These are phyloP conservation scores for Trametes meyenii DNA, from an alignment of 768 basidiomycete genomes.

Conservation along the genomic window DNA sequence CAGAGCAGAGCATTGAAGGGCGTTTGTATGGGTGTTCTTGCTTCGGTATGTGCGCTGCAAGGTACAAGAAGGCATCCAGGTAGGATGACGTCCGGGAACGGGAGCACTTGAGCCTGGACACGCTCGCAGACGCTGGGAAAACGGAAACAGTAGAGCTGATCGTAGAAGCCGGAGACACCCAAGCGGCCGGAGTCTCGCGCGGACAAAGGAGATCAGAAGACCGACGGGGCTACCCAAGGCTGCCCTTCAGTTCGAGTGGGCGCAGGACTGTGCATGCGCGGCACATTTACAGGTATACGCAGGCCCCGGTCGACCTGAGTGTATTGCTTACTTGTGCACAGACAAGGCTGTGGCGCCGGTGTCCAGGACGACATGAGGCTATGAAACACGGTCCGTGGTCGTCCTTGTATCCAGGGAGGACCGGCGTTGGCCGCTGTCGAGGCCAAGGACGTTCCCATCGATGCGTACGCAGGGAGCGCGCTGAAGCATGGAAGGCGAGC, in stretches of 20 bases:
- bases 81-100: constrained; percentile 5
- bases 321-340: neutral
- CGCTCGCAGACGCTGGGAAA: constrained; percentile 2
- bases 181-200: constrained; percentile 14
- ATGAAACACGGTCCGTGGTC: constrained; percentile 13
- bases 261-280: neutral
- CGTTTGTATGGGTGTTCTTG: neutral
- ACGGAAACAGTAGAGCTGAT: neutral
- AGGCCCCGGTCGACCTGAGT: neutral
- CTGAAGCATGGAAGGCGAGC: neutral
- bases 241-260: neutral
- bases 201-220: neutral
- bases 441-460: neutral
- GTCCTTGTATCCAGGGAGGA: neutral
- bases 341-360: neutral
- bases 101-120: constrained; percentile 6
- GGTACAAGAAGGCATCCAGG: neutral
- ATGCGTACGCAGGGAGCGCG: neutral
- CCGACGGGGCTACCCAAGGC: neutral
- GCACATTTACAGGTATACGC: neutral
- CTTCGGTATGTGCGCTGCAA: neutral
- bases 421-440: constrained; percentile 8
- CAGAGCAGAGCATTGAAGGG: neutral
- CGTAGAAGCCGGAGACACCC: constrained; percentile 9
- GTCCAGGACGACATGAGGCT: constrained; percentile 19